Percentiles rank a stretch among this genome's conserved stretches.
Evolutionary conservation across 2,329 filamentous ascomycete species (phyloP).

Genomic region (Hymenoscyphus infarciens): DNA sequence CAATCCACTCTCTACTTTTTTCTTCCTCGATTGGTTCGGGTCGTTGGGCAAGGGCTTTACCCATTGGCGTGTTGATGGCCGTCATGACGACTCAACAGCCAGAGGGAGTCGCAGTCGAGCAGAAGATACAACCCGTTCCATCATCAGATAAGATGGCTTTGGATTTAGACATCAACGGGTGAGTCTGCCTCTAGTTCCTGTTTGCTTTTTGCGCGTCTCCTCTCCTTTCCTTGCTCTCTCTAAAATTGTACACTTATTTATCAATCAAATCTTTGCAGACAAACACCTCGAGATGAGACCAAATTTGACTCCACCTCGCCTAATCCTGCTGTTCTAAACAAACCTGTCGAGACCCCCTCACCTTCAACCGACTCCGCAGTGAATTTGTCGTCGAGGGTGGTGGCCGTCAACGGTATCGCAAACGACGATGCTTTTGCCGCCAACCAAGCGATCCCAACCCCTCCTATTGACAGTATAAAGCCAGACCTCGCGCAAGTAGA

Average conservation of each 20-base stretch:
- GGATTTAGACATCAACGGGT: slow-evolving; percentile 56
- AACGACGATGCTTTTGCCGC: slow-evolving; percentile 30
- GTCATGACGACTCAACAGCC: slow-evolving; percentile 49
- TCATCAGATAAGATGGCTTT: slow-evolving; percentile 49
- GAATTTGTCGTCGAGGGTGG: slow-evolving; percentile 10
- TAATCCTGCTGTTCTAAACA: slow-evolving; percentile 18
- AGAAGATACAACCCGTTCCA: slow-evolving; percentile 48
- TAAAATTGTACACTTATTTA: slow-evolving; percentile 33
- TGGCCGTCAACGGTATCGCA: slow-evolving; percentile 25
- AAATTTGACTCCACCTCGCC: slow-evolving; percentile 24
- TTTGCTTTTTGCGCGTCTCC: slow-evolving; percentile 18
- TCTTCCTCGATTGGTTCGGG: neutral
- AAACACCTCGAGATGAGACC: slow-evolving; percentile 32
- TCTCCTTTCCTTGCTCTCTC: slow-evolving; percentile 24
- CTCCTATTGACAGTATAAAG: slow-evolving; percentile 13
- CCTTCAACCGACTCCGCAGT: slow-evolving; percentile 12
- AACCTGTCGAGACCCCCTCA: slow-evolving; percentile 16
- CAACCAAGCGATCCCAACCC: slow-evolving; percentile 28
- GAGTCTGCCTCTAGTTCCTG: slow-evolving; percentile 42
- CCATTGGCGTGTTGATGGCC: slow-evolving; percentile 42
- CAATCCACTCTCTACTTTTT: neutral
- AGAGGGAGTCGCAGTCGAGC: slow-evolving; percentile 40
- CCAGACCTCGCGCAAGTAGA: slow-evolving; percentile 17
- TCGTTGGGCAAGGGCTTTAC: neutral
- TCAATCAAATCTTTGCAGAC: slow-evolving; percentile 34